phyloP scores from a whole-genome alignment of 805 yeast species.

The Wickerhamiella azyma region DNA sequence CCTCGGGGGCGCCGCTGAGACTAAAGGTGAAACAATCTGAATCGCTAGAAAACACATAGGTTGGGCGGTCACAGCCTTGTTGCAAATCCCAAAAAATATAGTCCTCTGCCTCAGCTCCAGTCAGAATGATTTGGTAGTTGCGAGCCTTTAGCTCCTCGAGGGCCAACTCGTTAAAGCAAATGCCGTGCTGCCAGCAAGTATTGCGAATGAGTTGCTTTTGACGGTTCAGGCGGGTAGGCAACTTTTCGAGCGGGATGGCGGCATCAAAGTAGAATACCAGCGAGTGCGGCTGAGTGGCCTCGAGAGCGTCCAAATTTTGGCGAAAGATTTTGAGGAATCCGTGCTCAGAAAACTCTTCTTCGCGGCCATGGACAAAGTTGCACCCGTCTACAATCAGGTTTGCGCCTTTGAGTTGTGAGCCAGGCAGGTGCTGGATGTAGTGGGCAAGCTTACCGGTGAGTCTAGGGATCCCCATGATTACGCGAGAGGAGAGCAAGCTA shows the following conservation, averaged over 20 bases:
- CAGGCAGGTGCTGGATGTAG: background rate
- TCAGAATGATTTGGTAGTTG: background rate
- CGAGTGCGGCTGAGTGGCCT: slow-evolving; percentile 2
- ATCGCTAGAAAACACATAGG: slow-evolving; percentile 5
- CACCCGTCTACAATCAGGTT: slow-evolving; percentile 7
- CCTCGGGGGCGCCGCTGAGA: background rate
- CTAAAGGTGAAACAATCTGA: slow-evolving; percentile 5
- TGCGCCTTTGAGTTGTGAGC: background rate
- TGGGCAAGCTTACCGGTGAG: background rate
- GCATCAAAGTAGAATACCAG: slow-evolving; percentile 5
- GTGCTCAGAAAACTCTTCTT: background rate
- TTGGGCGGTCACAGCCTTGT: background rate
- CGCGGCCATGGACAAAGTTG: slow-evolving; percentile 3
- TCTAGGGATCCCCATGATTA: slow-evolving; percentile 6
- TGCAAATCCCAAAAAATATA: slow-evolving; percentile 1
- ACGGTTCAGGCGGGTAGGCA: background rate
- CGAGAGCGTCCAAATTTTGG: slow-evolving; percentile 1
- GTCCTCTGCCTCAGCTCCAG: slow-evolving; percentile 8
- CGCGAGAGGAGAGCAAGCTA: too few species aligned
- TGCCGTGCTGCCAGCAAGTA: background rate
- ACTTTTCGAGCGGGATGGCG: slow-evolving; percentile 1
- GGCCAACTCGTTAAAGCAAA: background rate
- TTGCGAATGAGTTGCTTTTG: background rate
- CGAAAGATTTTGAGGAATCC: background rate
- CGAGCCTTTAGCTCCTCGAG: background rate